Base-by-base conservation (phyloP, 805 yeast genomes). In the Debaryomyces castellii region DNA sequence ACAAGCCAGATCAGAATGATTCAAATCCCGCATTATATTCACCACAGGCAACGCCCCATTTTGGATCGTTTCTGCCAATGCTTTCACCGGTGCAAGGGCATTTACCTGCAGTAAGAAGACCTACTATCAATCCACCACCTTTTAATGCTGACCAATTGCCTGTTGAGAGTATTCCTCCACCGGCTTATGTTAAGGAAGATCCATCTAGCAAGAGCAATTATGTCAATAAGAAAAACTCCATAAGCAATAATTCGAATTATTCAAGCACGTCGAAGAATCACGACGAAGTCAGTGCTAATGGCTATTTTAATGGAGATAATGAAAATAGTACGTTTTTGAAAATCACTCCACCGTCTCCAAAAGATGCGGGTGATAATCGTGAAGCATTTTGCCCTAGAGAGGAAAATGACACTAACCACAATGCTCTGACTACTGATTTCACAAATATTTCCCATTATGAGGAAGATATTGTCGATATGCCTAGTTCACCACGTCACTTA, bases 41-140 rank as follows among this genome's bases (percentile, higher is more conserved):
- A 0, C 86, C 87, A 1, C 90, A 82, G 49, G 89, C 88, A 3
- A 58, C 75, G 39, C 89, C 89, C 2, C 66, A 61, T 51, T 65
- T 67, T 4, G 64, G 54, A 1, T 62, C 67, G 1, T 56, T 66
- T 41, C 64, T 85, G 1, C 70, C 80, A 2, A 59, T 79, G 5
- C 62, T 63, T 9, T 57, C 68, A 5, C 67, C 76, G 10, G 25
- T 59, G 6, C 53, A 51, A 32, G 53, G 85, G 27, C 87, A 89
- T 0, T 74, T 82, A 21, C 80, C 77, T 54, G 58, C 79, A 17
- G 57, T 78, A 8, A 66, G 87, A 41, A 67, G 72, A 51, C 87
- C 86, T 14, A 73, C 82, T 4, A 55, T 70, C 30, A 80, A 80
- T 33, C 89, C 89, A 3, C 89, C 89, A 1, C 79, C 87, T 4